A percentile compares a stretch with the other conserved stretches of the same genome.
Evolutionary conservation across 2,329 filamentous ascomycete species (phyloP).

Genomic region (Hymenoscyphus fraxineus): DNA sequence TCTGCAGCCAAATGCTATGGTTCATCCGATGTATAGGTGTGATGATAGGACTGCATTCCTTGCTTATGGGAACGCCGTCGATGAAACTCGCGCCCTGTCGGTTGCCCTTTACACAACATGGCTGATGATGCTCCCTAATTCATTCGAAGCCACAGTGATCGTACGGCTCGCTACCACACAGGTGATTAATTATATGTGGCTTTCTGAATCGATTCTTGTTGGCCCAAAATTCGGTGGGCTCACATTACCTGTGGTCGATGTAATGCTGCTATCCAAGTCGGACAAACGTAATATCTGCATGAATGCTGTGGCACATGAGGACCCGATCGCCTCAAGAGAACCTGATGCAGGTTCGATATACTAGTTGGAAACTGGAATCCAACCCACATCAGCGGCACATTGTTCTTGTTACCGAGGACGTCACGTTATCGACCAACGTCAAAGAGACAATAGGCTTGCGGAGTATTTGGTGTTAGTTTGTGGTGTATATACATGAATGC

Average conservation of each 20-base stretch:
- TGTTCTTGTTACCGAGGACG: too few species aligned
- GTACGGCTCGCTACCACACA: background rate
- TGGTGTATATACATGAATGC: background rate
- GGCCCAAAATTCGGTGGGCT: background rate
- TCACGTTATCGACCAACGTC: background rate
- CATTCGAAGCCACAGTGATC: background rate
- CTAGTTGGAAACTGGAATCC: background rate
- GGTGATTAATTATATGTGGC: background rate
- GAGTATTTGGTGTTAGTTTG: background rate
- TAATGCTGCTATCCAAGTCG: background rate
- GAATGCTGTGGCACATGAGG: background rate
- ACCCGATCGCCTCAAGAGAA: background rate
- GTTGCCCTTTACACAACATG: constrained; percentile 1
- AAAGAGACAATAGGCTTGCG: background rate
- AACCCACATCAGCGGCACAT: background rate
- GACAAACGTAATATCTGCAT: background rate
- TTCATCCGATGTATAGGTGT: background rate
- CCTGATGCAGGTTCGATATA: background rate
- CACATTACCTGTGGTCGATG: background rate
- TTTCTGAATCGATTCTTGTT: background rate
- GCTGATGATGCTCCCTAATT: background rate
- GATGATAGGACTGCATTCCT: background rate
- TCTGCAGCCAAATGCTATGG: background rate
- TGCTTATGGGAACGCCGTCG: background rate
- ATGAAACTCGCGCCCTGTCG: background rate